Base-by-base conservation (phyloP, 306 rosid genomes). In the Malus orientalis region DNA sequence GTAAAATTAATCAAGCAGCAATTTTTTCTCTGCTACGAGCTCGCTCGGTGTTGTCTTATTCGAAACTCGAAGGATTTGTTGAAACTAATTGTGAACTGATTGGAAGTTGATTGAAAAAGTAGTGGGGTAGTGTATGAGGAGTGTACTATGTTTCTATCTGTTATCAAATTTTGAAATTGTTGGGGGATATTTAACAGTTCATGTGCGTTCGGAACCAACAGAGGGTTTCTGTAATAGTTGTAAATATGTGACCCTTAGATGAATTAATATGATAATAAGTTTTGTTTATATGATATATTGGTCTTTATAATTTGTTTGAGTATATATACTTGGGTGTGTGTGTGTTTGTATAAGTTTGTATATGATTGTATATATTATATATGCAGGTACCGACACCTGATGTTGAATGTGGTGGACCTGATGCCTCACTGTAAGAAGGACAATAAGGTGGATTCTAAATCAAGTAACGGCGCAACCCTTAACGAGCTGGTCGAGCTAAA, bases 391-490 rank as follows among this genome's bases (percentile, higher is more conserved):
- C 97, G 99, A 25, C 99, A 96, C 85, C 81, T 96, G 84, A 92
- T 96, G 99, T 85, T 92, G 93, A 96, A 96, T 75, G 18, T 96
- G 81, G 98, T 91, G 63, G 90, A 96, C 12, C 86, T 96, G 67
- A 76, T 96, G 83, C 99, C 99, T 22, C 99, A 96, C 55, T 87
- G 90, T 79, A 96, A 96, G 89, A 96, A 89, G 93, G 99, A 96
- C 74, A 96, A 81, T 86, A 96, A 96, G 88, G 93, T 96, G 30
- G 99, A 96, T 82, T 88, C 98, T 3, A 92, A 85, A 85, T 87
- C 89, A 62, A 92, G 89, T 51, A 95, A 96, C 63, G 97, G 98
- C 8, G 89, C 96, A 19, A 89, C 98, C 4, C 74, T 96, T 66
- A 96, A 96, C 3, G 98, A 96, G 83, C 96, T 96, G 61, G 99